Percentiles rank a stretch among this genome's conserved stretches.
These are phyloP conservation scores for Xylariales sp. DNA, from an alignment of 2,329 filamentous ascomycete species.

Conservation along the genomic window DNA sequence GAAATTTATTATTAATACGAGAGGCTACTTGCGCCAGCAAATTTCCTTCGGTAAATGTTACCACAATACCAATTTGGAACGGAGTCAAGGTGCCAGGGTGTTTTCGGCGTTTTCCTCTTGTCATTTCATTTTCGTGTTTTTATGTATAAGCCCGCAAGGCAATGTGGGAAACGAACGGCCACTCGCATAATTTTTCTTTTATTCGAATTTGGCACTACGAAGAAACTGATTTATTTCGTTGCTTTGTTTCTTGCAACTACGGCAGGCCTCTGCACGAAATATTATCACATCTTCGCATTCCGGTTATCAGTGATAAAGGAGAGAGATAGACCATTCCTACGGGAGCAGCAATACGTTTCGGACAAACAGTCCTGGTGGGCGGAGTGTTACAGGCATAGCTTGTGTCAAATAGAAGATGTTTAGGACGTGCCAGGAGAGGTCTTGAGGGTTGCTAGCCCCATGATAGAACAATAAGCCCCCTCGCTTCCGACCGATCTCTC, in stretches of 20 bases:
- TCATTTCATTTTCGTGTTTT: not conserved
- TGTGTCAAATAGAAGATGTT: not conserved
- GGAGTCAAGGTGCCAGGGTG: constrained; percentile 18
- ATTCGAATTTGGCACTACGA: not conserved
- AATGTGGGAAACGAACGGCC: not conserved
- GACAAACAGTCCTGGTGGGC: not conserved
- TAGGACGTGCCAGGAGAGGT: not conserved
- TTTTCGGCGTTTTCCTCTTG: not conserved
- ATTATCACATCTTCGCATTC: not conserved
- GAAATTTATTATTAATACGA: constrained; percentile 15
- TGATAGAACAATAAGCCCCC: not conserved
- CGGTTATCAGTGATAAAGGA: too few relatives aligned
- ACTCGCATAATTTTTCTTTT: not conserved
- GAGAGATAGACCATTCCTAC: too few relatives aligned
- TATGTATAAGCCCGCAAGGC: not conserved
- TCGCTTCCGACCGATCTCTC: not conserved
- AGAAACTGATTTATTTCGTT: not conserved
- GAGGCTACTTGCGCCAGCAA: not conserved
- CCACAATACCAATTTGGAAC: not conserved
- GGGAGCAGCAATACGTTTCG: not conserved
- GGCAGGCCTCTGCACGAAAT: not conserved
- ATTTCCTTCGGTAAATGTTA: too few relatives aligned
- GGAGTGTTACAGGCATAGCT: not conserved
- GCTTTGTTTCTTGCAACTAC: not conserved
- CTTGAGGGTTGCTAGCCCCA: not conserved